Conservation (phyloP, 176 grass and related monocot genomes). For the Aegilops longissima region DNA sequence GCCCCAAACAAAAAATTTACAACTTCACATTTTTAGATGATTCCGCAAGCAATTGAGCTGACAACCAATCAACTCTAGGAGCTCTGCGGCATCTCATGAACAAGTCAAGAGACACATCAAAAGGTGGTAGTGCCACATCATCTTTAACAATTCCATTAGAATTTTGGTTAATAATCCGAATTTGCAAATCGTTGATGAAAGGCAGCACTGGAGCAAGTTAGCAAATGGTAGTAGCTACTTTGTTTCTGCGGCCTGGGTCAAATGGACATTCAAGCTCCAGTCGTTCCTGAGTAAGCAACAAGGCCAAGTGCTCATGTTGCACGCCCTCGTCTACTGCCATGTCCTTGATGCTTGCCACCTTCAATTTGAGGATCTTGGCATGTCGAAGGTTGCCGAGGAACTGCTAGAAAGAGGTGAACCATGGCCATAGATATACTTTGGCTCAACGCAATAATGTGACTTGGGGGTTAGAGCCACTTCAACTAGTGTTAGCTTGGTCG, state of each 20-base stretch:
- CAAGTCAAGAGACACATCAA: neutral
- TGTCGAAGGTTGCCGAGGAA: neutral
- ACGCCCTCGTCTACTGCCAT: neutral
- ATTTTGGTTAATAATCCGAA: neutral
- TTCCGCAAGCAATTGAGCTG: neutral
- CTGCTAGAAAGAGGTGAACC: neutral
- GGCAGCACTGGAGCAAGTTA: neutral
- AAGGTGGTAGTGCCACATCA: neutral
- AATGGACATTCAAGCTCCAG: neutral
- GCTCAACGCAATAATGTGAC: neutral
- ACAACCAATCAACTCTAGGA: neutral
- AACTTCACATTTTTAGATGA: slow-evolving; percentile 8
- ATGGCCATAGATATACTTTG: neutral
- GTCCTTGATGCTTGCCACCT: neutral
- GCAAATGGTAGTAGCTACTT: neutral
- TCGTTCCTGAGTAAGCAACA: neutral
- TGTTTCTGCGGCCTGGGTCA: neutral
- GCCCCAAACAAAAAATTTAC: neutral
- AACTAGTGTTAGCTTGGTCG: no score
- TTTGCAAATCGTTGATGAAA: neutral
- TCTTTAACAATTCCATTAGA: neutral
- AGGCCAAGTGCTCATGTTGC: neutral
- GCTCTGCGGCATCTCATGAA: neutral
- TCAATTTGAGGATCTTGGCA: neutral
- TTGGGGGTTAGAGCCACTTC: neutral